These are phyloP conservation scores for Candida frijolesensis DNA, from an alignment of 1,139 yeast species.

Conservation along the genomic window DNA sequence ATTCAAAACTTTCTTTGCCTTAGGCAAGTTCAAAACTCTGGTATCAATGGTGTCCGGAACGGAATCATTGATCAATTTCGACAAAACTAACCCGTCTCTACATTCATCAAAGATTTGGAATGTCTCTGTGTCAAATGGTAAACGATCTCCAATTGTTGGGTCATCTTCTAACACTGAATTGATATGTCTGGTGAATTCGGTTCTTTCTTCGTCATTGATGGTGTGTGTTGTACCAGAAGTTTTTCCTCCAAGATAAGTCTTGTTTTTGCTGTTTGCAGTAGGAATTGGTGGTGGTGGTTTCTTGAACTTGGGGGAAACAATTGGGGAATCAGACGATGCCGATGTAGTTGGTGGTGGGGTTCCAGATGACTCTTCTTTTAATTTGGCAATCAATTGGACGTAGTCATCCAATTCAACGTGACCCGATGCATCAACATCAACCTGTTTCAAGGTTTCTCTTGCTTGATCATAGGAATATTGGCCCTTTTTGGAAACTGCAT, in stretches of 20 bases:
- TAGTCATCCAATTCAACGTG: constrained; percentile 95
- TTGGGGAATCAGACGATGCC: constrained; percentile 23
- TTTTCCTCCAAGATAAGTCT: constrained; percentile 77
- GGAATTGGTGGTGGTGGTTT: constrained; percentile 38
- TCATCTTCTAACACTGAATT: constrained; percentile 93
- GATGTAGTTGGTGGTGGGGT: constrained; percentile 20
- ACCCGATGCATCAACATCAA: constrained; percentile 94
- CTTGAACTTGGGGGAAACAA: constrained; percentile 24
- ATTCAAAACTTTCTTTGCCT: constrained; percentile 73
- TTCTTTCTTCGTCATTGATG: constrained; percentile 94
- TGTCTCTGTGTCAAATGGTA: constrained; percentile 92
- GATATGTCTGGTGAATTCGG: constrained; percentile 94
- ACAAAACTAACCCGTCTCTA: constrained; percentile 90
- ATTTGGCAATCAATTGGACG: constrained; percentile 79
- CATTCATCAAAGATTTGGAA: constrained; percentile 97
- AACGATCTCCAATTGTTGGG: constrained; percentile 74
- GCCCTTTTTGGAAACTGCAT: constrained; percentile 78
- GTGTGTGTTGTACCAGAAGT: constrained; percentile 96
- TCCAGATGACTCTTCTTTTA: constrained; percentile 47
- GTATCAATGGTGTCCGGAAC: constrained; percentile 99
- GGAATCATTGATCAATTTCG: constrained; percentile 93
- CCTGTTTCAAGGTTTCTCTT: constrained; percentile 87
- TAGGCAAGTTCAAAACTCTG: constrained; percentile 89
- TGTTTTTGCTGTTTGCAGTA: constrained; percentile 58
- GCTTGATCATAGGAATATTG: constrained; percentile 87